Conservation (phyloP, 2,329 filamentous ascomycete genomes). For the Beauveria pseudobassiana region DNA sequence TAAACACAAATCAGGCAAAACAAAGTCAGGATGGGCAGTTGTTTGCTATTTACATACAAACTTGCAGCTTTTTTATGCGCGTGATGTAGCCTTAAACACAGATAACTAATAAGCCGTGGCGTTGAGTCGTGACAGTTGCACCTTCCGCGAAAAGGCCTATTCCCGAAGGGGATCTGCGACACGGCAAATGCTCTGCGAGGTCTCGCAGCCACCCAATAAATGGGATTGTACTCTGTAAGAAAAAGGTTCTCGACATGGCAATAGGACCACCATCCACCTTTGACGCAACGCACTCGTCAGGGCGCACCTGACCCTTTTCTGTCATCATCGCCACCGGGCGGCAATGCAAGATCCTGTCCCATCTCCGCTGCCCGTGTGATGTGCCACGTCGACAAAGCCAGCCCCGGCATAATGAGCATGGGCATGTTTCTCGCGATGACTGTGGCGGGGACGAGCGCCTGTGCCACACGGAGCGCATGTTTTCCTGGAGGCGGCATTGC, state of each 20-base stretch:
- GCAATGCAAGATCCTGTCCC: constrained; percentile 2
- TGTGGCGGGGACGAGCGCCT: neutral
- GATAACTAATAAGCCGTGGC: neutral
- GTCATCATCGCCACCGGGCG: neutral
- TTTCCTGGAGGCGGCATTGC: too few species aligned
- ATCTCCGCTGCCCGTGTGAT: constrained; percentile 8
- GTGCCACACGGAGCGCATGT: neutral
- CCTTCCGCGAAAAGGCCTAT: too few species aligned
- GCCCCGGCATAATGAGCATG: neutral
- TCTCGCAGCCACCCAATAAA: too few species aligned
- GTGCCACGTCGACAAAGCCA: constrained; percentile 6
- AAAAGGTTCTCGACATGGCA: neutral
- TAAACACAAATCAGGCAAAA: neutral
- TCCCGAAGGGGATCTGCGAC: too few species aligned
- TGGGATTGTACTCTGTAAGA: too few species aligned
- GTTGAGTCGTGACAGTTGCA: neutral
- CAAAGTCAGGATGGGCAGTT: neutral
- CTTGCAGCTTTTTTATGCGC: neutral
- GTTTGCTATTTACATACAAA: neutral
- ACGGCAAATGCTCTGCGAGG: too few species aligned
- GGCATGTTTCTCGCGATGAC: neutral
- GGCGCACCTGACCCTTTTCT: neutral
- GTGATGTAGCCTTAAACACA: neutral
- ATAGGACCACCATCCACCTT: neutral
- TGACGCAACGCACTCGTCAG: neutral